Conservation (phyloP, 2,329 filamentous ascomycete genomes). For the Fusarium xyrophilum region DNA sequence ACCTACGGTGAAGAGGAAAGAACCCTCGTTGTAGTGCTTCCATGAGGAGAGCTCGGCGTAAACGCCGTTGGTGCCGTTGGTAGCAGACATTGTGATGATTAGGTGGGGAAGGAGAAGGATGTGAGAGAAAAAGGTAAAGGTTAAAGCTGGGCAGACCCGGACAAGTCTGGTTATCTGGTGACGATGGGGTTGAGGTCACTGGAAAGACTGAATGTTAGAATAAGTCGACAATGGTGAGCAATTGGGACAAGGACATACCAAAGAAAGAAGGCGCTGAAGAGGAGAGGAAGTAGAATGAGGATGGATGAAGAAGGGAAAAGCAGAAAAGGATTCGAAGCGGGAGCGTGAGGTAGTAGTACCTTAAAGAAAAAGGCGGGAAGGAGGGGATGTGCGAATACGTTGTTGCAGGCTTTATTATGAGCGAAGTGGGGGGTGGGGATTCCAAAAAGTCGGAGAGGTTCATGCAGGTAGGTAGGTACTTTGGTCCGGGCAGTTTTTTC, state of each 20-base stretch:
- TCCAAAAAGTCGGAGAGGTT: slow-evolving; percentile 20
- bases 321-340: slow-evolving; percentile 41
- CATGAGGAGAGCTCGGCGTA: slow-evolving; percentile 45
- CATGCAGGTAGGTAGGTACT: background rate
- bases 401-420: slow-evolving; percentile 34
- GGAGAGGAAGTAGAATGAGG: slow-evolving; percentile 21
- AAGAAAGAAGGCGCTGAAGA: slow-evolving; percentile 20
- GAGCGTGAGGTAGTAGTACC: slow-evolving; percentile 42
- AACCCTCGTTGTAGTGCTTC: slow-evolving; percentile 67
- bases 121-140: slow-evolving; percentile 30
- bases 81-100: slow-evolving; percentile 63
- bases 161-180: slow-evolving; percentile 33
- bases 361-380: slow-evolving; percentile 40
- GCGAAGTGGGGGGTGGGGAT: slow-evolving; percentile 37
- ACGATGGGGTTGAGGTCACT: slow-evolving; percentile 38
- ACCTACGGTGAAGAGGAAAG: slow-evolving; percentile 82
- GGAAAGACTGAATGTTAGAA: slow-evolving; percentile 27
- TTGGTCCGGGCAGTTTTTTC: slow-evolving; percentile 6
- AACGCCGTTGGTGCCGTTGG: slow-evolving; percentile 53
- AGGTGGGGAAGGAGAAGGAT: slow-evolving; percentile 12
- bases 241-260: slow-evolving; percentile 15
- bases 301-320: slow-evolving; percentile 38
- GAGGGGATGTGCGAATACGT: slow-evolving; percentile 44
- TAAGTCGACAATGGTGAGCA: background rate
- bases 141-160: slow-evolving; percentile 33